Percentiles rank a stretch among this genome's conserved stretches.
Evolutionary conservation across 768 basidiomycete species (phyloP).

Genomic region (Kwoniella shandongensis): DNA sequence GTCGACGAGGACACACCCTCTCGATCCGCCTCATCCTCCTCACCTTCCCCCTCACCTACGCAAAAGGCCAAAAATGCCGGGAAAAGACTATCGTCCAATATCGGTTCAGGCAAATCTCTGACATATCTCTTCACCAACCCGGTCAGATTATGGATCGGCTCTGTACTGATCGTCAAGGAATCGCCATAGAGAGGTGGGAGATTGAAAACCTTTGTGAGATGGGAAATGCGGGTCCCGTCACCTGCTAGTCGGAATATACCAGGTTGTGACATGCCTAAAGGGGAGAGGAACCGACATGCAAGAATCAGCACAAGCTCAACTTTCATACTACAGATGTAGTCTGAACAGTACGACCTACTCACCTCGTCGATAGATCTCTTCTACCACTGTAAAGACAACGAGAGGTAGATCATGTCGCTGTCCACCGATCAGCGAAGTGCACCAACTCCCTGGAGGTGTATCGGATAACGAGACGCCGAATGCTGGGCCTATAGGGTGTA

Average conservation of each 20-base stretch:
- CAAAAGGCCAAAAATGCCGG: constrained; percentile 58
- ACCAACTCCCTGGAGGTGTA: constrained; percentile 36
- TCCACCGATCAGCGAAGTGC: constrained; percentile 40
- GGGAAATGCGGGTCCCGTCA: constrained; percentile 36
- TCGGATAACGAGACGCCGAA: constrained; percentile 41
- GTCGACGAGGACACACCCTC: too few species aligned
- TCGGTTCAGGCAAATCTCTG: constrained; percentile 58
- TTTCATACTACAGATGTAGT: not conserved
- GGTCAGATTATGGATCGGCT: constrained; percentile 45
- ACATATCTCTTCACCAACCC: constrained; percentile 58
- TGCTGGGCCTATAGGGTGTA: constrained; percentile 29
- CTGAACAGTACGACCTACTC: too few species aligned
- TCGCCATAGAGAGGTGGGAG: constrained; percentile 44
- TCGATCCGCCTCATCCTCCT: not conserved
- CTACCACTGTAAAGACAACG: constrained; percentile 42
- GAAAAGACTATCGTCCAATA: constrained; percentile 57
- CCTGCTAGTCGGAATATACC: constrained; percentile 48
- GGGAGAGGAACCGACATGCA: not conserved
- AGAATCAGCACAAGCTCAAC: too few species aligned
- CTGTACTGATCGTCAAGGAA: constrained; percentile 23
- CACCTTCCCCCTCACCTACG: constrained; percentile 13
- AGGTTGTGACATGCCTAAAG: constrained; percentile 40
- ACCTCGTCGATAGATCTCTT: constrained; percentile 49
- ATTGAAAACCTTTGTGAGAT: constrained; percentile 40
- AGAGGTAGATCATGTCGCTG: constrained; percentile 44